Percentiles rank a stretch among this genome's conserved stretches.
Evolutionary conservation across 1,284 basidiomycete species (phyloP).

Genomic region (Jaminaea rosea): DNA sequence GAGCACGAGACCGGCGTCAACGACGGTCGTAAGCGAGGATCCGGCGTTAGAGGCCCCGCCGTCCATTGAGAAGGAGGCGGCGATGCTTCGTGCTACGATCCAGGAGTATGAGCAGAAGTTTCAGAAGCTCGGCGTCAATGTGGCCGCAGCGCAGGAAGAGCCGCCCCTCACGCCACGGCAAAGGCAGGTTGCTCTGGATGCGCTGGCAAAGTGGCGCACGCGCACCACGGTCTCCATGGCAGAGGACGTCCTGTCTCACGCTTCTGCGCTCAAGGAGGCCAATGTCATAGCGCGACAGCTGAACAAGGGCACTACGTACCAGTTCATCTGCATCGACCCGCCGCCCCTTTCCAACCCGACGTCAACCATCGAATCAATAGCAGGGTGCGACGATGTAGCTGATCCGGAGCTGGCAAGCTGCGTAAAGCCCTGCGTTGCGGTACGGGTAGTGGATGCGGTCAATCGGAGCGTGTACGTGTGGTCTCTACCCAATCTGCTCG

Average conservation of each 20-base stretch:
- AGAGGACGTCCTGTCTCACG: constrained; percentile 72
- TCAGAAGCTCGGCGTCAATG: constrained; percentile 14
- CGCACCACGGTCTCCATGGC: constrained; percentile 60
- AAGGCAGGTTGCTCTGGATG: constrained; percentile 52
- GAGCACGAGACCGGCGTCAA: constrained; percentile 9
- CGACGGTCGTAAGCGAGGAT: constrained; percentile 8
- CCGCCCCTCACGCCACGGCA: constrained; percentile 18
- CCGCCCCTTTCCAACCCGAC: constrained; percentile 68
- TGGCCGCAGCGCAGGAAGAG: constrained; percentile 3
- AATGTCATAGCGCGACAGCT: constrained; percentile 57
- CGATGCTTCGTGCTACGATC: constrained; percentile 25
- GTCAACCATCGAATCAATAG: constrained; percentile 70
- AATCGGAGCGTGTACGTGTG: constrained; percentile 51
- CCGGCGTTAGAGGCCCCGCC: too few relatives aligned
- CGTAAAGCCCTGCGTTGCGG: constrained; percentile 62
- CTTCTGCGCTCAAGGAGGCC: constrained; percentile 82
- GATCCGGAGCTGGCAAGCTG: constrained; percentile 26
- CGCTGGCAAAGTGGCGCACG: constrained; percentile 72
- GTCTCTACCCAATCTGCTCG: constrained; percentile 78
- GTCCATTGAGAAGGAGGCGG: constrained; percentile 10
- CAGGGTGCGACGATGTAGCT: constrained; percentile 66
- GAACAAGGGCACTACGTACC: constrained; percentile 74
- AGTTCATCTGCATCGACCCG: constrained; percentile 79
- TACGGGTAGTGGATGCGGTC: constrained; percentile 65
- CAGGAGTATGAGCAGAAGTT: constrained; percentile 37